Base-by-base conservation (phyloP, 202 grass and related monocot species). In the Setaria italica region DNA sequence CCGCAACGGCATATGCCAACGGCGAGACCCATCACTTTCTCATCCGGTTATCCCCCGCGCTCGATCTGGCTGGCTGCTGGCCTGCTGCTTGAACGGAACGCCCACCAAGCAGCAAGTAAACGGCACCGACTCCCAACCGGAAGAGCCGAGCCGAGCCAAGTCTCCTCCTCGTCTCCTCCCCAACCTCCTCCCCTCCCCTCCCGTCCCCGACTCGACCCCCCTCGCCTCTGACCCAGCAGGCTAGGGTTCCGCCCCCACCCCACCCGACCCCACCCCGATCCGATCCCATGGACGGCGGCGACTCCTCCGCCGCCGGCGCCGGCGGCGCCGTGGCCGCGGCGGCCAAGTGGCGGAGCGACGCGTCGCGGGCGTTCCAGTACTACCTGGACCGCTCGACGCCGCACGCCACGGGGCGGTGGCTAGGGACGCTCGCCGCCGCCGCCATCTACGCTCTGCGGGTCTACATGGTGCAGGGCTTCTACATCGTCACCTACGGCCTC, bases 301-400 rank as follows among this genome's bases (percentile, higher is more conserved):
- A 65, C 83, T 54, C 78, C 79, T 72, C 78, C 47, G 83, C 76
- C 39, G 72, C 29, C 21, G 86, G 56, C 43, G 89, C 81, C 54
- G 83, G 35, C 0, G 79, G 80, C 5, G 82, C 81, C 5, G 58
- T 70, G 5, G 49, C 80, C 0, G 83, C 92, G 29, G 87, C 90
- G 58, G 87, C 88, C 80, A 92, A 94, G 88, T 94, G 92, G 88
- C 84, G 88, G 70, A 90, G 45, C 72, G 90, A 94, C 35, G 80
- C 90, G 21, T 88, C 90, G 37, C 81, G 86, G 84, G 87, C 88
- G 17, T 94, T 97, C 88, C 95, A 94, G 80, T 89, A 91, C 86
- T 94, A 97, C 80, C 87, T 97, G 54, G 95, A 94, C 87, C 91
- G 91, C 68, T 97, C 95, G 10, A 94, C 95, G 32, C 95, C 95